These are phyloP conservation scores for Collariella sp. DNA, from an alignment of 495 filamentous ascomycete species.

Conservation along the genomic window DNA sequence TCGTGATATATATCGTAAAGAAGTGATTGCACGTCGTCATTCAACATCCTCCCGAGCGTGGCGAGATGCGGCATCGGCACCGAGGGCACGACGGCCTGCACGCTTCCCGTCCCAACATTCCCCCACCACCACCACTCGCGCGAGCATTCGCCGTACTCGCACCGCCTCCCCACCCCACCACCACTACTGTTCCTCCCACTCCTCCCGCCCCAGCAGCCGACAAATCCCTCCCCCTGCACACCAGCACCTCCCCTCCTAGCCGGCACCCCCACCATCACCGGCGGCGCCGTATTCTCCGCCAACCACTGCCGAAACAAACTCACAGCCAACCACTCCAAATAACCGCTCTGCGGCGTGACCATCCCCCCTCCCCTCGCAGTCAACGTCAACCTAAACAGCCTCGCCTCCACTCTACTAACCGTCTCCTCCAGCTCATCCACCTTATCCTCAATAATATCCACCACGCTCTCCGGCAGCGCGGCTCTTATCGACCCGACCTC, in stretches of 20 bases:
- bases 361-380: slow-evolving; percentile 73
- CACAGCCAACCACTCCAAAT: slow-evolving; percentile 80
- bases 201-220: slow-evolving; percentile 21
- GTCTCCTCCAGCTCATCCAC: slow-evolving; percentile 71
- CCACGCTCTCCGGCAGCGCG: slow-evolving; percentile 58
- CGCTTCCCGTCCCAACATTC: not conserved
- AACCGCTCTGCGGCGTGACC: slow-evolving; percentile 65
- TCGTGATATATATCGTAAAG: slow-evolving; percentile 12
- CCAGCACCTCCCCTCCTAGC: not conserved
- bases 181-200: slow-evolving; percentile 11
- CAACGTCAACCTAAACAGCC: slow-evolving; percentile 70
- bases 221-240: not conserved
- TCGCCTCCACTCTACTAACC: slow-evolving; percentile 59
- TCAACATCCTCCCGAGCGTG: slow-evolving; percentile 59
- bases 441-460: slow-evolving; percentile 87
- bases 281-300: slow-evolving; percentile 72
- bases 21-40: slow-evolving; percentile 18
- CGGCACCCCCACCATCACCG: slow-evolving; percentile 36
- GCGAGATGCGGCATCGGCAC: slow-evolving; percentile 33
- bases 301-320: slow-evolving; percentile 85
- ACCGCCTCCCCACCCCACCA: no score
- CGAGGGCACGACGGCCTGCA: not conserved
- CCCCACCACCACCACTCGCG: not conserved
- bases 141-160: no score
- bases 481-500: slow-evolving; percentile 66